Base-by-base conservation (phyloP, 1,284 basidiomycete species). In the Microbotryomycetes sp. region DNA sequence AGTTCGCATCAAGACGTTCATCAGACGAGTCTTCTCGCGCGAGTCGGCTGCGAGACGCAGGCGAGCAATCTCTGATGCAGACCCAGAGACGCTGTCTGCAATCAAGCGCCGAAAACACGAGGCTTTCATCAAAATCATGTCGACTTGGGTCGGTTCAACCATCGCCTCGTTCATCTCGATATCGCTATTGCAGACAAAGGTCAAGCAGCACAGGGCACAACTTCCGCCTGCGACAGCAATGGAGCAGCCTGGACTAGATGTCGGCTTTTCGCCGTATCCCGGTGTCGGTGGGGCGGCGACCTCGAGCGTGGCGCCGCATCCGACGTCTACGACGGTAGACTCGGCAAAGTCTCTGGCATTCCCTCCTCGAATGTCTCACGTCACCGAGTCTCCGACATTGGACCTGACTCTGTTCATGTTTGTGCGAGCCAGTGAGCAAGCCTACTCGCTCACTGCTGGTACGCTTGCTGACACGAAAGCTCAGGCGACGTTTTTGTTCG, bases 321-420 rank as follows among this genome's bases (percentile, higher is more conserved):
- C 31, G 24, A 46, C 50, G 5, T 18, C 24, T 5, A 21, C 23
- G 28, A 26, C 16, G n/a, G 18, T 21, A 35, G 26, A 13, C 6
- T 28, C 51, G 45, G n/a, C 49, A 29, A 18, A 47, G 54, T 24
- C 21, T 45, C 7, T 16, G 41, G 46, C 5, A 52, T 18, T 57
- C 24, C 61, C 27, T n/a, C 52, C 5, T 24, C 53, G 49, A 41
- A 49, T 30, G 16, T 11, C n/a, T 45, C 24, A 28, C 29, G 60
- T 45, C 23, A 59, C 28, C 21, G 62, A 64, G 47, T 72, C 70
- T 15, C 72, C 74, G 0, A 77, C 76, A 2, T 72, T 77, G 57
- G 75, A 76, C 59, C 61, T 77, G 23, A 76, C 76, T 5, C 72
- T 77, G 31, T 76, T 76, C 53, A 66, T 75, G 5, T 68, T 76